phyloP scores from a whole-genome alignment of 208 protist genomes.

The Phytomonas francai region DNA sequence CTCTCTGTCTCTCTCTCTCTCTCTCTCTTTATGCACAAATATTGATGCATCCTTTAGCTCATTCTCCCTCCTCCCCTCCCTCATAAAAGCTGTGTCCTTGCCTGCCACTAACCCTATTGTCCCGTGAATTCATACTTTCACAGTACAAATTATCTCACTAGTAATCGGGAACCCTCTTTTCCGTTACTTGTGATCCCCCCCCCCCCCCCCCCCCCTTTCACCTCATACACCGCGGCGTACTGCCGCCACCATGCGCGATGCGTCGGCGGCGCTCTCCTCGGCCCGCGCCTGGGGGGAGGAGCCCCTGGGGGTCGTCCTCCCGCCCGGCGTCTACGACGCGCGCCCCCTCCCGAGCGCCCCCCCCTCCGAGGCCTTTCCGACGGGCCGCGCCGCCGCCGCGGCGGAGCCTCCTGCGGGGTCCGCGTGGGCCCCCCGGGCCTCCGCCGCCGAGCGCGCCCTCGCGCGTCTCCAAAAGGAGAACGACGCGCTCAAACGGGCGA shows the following conservation, averaged over 20 bases:
- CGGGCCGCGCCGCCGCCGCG: too few species aligned
- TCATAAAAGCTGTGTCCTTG: not conserved
- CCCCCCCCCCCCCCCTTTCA: too few species aligned
- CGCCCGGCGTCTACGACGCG: not conserved
- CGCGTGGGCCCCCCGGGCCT: constrained; percentile 21
- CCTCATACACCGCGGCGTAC: not conserved
- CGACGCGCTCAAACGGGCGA: constrained; percentile 29
- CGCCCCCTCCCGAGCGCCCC: not conserved
- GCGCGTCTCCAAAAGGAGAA: constrained; percentile 36
- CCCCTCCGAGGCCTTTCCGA: not conserved
- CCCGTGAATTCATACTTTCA: not conserved
- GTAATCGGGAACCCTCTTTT: not conserved
- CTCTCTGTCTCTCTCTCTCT: constrained; percentile 14
- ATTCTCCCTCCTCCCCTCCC: not conserved
- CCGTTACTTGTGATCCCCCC: not conserved
- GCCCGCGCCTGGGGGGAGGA: not conserved
- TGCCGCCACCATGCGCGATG: not conserved
- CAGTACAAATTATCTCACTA: not conserved
- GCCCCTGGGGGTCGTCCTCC: not conserved
- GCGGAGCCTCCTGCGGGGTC: not conserved
- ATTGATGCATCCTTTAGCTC: not conserved
- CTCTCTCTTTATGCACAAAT: constrained; percentile 3
- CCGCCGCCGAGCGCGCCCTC: constrained; percentile 39
- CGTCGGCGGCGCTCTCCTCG: not conserved
- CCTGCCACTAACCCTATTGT: not conserved